Percentiles rank a stretch among this genome's conserved stretches.
Conservation (phyloP, 208 protist genomes). For the Phytomonas sp. region DNA sequence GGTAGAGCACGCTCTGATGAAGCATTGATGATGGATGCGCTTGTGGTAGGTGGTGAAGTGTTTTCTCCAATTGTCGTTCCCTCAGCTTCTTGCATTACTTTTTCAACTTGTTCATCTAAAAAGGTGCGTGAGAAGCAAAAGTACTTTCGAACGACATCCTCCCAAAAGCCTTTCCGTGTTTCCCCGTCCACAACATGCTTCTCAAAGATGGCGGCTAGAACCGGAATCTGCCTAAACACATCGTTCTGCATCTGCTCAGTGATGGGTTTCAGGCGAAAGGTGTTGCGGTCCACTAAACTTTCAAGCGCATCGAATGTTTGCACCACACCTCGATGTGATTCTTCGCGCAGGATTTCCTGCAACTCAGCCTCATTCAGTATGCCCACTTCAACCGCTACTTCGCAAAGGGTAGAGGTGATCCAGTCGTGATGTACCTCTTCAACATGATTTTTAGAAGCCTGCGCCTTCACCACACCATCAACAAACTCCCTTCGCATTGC, state of each 20-base stretch:
- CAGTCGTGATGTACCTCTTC: conserved; percentile 26
- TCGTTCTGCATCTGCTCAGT: conserved; percentile 80
- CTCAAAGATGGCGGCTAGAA: conserved; percentile 62
- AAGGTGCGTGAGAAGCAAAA: conserved; percentile 83
- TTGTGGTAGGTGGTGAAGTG: not conserved
- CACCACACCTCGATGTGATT: conserved; percentile 59
- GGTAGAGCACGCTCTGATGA: conserved; percentile 48
- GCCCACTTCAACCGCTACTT: conserved; percentile 61
- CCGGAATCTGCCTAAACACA: conserved; percentile 67
- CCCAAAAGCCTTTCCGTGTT: conserved; percentile 61
- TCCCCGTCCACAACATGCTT: conserved; percentile 44
- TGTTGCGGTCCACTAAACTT: conserved; percentile 55
- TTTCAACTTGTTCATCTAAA: conserved; percentile 61
- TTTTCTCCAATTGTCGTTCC: not conserved
- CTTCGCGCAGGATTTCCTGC: conserved; percentile 30
- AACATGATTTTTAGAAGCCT: conserved; percentile 3
- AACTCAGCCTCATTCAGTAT: conserved; percentile 38
- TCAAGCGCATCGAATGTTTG: conserved; percentile 69
- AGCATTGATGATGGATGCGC: conserved; percentile 40
- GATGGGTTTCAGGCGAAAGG: conserved; percentile 55
- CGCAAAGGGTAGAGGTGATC: conserved; percentile 47
- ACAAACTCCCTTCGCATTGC: not conserved
- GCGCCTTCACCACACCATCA: conserved; percentile 6
- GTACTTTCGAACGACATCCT: conserved; percentile 75
- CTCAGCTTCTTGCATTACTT: conserved; percentile 17